phyloP scores from a whole-genome alignment of 371 early-diverging fungal species.

The Blakeslea trispora region DNA sequence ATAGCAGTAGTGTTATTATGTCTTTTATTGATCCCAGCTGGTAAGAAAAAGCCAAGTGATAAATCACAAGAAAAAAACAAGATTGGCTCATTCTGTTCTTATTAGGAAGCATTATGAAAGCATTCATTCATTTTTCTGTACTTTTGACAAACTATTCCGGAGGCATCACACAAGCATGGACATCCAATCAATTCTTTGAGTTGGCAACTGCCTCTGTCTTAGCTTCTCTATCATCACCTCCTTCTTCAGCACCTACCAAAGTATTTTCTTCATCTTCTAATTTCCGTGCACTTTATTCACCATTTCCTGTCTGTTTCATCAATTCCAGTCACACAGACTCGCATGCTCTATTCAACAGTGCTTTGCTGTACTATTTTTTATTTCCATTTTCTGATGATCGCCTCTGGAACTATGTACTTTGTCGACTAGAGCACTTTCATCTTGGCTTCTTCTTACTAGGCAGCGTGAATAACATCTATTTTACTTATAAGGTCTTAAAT shows the following conservation, averaged over 20 bases:
- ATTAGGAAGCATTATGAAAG: slow-evolving; percentile 57
- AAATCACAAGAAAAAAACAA: too few relatives aligned
- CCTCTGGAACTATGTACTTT: slow-evolving; percentile 52
- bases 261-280: not conserved
- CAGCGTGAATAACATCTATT: slow-evolving; percentile 58
- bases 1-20: slow-evolving; percentile 13
- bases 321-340: slow-evolving; percentile 11
- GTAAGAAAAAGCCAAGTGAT: slow-evolving; percentile 4
- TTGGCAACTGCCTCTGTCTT: slow-evolving; percentile 6
- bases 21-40: slow-evolving; percentile 14
- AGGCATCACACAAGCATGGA: slow-evolving; percentile 23
- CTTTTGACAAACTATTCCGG: slow-evolving; percentile 30
- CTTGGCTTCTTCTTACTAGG: slow-evolving; percentile 66
- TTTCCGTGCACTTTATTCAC: slow-evolving; percentile 35
- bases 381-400: slow-evolving; percentile 58
- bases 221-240: not conserved
- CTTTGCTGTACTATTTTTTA: slow-evolving; percentile 37
- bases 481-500: slow-evolving; percentile 56
- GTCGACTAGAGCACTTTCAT: slow-evolving; percentile 59
- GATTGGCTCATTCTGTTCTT: too few relatives aligned
- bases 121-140: slow-evolving; percentile 49
- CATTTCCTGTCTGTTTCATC: slow-evolving; percentile 42
- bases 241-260: not conserved
- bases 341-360: slow-evolving; percentile 37
- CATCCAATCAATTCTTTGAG: slow-evolving; percentile 10